Conservation (phyloP, 768 basidiomycete species). For the Rhizopogon sp. region DNA sequence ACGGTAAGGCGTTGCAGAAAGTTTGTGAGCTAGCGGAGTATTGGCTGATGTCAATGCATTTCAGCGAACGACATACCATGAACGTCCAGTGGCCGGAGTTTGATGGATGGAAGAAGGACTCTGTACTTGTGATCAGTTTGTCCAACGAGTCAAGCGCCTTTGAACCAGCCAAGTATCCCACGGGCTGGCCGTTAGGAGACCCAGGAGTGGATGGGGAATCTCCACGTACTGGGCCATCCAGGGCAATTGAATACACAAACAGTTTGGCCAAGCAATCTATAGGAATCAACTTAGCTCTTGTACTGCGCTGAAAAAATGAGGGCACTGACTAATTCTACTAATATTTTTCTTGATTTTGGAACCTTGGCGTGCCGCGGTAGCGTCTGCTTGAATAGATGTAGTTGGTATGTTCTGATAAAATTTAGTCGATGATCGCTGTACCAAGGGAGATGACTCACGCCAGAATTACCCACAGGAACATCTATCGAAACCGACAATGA, state of each 20-base stretch:
- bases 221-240: slow-evolving; percentile 63
- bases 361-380: slow-evolving; percentile 47
- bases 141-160: slow-evolving; percentile 85
- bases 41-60: slow-evolving; percentile 3
- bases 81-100: slow-evolving; percentile 84
- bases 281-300: not conserved
- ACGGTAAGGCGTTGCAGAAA: slow-evolving; percentile 73
- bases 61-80: slow-evolving; percentile 11
- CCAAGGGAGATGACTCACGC: slow-evolving; percentile 35
- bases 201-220: slow-evolving; percentile 41
- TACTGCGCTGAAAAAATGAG: not conserved
- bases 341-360: slow-evolving; percentile 65
- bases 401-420: slow-evolving; percentile 50
- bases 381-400: slow-evolving; percentile 69
- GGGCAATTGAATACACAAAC: slow-evolving; percentile 84
- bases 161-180: slow-evolving; percentile 73
- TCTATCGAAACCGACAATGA: slow-evolving; percentile 10
- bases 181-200: slow-evolving; percentile 38
- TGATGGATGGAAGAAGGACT: slow-evolving; percentile 93
- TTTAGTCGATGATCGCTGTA: not conserved
- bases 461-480: slow-evolving; percentile 55
- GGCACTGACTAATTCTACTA: slow-evolving; percentile 50
- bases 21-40: slow-evolving; percentile 53
- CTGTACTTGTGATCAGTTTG: slow-evolving; percentile 84
- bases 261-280: slow-evolving; percentile 76